These are phyloP conservation scores for Eucalyptus cloeziana DNA, from an alignment of 345 rosid species.

Conservation along the genomic window DNA sequence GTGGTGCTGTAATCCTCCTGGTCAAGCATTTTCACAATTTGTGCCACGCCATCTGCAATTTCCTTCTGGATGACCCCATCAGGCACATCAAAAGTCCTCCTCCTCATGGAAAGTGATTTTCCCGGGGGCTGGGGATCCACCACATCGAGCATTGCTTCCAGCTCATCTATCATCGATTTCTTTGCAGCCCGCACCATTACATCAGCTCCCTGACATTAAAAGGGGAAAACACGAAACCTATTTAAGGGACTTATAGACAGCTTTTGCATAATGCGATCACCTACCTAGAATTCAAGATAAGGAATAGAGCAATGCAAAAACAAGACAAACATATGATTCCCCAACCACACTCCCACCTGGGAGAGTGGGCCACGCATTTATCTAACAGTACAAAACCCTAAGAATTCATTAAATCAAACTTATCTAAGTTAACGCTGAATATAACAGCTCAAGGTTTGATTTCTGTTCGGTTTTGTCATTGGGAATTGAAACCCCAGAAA, in stretches of 20 bases:
- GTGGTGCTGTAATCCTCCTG: conserved; percentile 16
- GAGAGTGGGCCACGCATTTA: background rate
- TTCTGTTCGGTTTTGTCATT: background rate
- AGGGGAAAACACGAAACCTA: background rate
- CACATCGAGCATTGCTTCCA: conserved; percentile 84
- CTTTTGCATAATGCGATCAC: background rate
- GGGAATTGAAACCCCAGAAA: background rate
- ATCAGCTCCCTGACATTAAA: conserved; percentile 39
- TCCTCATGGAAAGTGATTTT: conserved; percentile 56
- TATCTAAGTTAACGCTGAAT: too few relatives aligned
- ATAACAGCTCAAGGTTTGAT: background rate
- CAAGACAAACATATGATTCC: background rate
- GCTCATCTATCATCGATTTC: conserved; percentile 78
- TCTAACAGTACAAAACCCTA: too few relatives aligned
- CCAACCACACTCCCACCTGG: background rate
- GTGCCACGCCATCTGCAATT: conserved; percentile 74
- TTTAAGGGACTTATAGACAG: background rate
- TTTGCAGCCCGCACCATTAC: conserved; percentile 70
- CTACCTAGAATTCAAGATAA: background rate
- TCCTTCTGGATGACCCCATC: conserved; percentile 53
- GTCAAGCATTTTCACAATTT: conserved; percentile 68
- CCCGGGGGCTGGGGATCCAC: conserved; percentile 80
- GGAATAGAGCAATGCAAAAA: background rate
- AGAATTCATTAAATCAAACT: too few relatives aligned
- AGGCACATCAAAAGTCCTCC: conserved; percentile 90